These are phyloP conservation scores for Trichoderma polysporum DNA, from an alignment of 2,329 filamentous ascomycete genomes.

Conservation along the genomic window DNA sequence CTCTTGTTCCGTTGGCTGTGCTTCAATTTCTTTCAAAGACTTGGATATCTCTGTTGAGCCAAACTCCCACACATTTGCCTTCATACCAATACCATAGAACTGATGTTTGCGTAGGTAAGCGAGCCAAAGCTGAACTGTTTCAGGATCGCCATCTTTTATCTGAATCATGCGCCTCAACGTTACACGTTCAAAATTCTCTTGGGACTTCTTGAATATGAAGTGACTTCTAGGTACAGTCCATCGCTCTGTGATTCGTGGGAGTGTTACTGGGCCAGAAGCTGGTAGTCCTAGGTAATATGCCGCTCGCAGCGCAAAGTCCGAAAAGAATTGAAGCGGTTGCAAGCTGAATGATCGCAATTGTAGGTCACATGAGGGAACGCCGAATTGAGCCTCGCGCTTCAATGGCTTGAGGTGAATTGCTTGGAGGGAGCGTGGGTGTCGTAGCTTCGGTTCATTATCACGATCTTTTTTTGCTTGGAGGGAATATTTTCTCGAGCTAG, in stretches of 20 bases:
- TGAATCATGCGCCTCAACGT: slow-evolving; percentile 85
- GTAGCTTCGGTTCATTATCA: slow-evolving; percentile 32
- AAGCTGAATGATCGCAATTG: slow-evolving; percentile 90
- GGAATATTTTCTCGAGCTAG: neutral
- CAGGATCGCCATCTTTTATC: slow-evolving; percentile 86
- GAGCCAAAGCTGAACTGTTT: slow-evolving; percentile 87
- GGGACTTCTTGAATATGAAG: slow-evolving; percentile 95
- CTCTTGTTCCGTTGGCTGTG: slow-evolving; percentile 38
- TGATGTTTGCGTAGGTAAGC: slow-evolving; percentile 89
- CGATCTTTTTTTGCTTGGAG: slow-evolving; percentile 1
- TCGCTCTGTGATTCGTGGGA: slow-evolving; percentile 83
- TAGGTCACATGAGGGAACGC: slow-evolving; percentile 83
- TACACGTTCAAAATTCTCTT: slow-evolving; percentile 96
- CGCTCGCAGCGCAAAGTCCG: slow-evolving; percentile 89
- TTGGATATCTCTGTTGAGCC: slow-evolving; percentile 55
- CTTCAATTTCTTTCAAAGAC: slow-evolving; percentile 24
- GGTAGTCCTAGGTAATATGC: slow-evolving; percentile 91
- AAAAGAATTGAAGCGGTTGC: slow-evolving; percentile 89
- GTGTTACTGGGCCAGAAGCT: slow-evolving; percentile 78
- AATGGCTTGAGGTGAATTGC: slow-evolving; percentile 84
- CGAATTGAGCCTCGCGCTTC: slow-evolving; percentile 69
- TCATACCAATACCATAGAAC: slow-evolving; percentile 97
- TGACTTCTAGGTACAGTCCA: slow-evolving; percentile 90
- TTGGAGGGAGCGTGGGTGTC: slow-evolving; percentile 77
- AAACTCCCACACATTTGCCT: slow-evolving; percentile 95